These are phyloP conservation scores for Endotrypanum monterogeii DNA, from an alignment of 208 protist species.

Conservation along the genomic window DNA sequence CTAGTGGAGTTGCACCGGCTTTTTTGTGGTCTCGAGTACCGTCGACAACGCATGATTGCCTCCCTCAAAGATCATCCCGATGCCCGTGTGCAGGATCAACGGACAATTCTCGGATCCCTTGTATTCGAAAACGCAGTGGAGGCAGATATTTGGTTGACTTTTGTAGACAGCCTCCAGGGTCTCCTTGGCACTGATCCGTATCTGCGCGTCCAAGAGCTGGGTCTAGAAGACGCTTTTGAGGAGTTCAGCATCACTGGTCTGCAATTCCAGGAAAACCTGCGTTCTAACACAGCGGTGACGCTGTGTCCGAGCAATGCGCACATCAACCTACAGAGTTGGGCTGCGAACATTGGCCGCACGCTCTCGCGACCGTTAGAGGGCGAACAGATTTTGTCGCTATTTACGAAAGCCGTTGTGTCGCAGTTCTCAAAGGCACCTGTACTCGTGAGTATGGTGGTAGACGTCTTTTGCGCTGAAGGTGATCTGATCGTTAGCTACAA, in stretches of 20 bases:
- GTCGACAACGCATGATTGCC: slow-evolving; percentile 64
- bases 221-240: slow-evolving; percentile 77
- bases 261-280: slow-evolving; percentile 82
- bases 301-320: slow-evolving; percentile 55
- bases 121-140: slow-evolving; percentile 78
- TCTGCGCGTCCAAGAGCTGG: slow-evolving; percentile 51
- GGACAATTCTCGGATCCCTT: slow-evolving; percentile 45
- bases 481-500: slow-evolving; percentile 79
- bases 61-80: slow-evolving; percentile 61
- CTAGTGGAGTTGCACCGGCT: slow-evolving; percentile 81
- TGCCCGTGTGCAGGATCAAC: slow-evolving; percentile 65
- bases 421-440: slow-evolving; percentile 78
- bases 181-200: slow-evolving; percentile 33
- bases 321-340: slow-evolving; percentile 59
- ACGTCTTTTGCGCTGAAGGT: slow-evolving; percentile 81
- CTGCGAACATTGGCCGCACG: slow-evolving; percentile 38
- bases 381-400: slow-evolving; percentile 58
- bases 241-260: slow-evolving; percentile 79
- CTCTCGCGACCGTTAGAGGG: slow-evolving; percentile 29
- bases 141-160: slow-evolving; percentile 80
- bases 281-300: slow-evolving; percentile 44
- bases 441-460: slow-evolving; percentile 59
- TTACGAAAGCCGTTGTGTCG: slow-evolving; percentile 80
- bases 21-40: slow-evolving; percentile 72
- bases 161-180: slow-evolving; percentile 47